Evolutionary conservation across 2,329 filamentous ascomycete genomes (phyloP).

Genomic region (Ceratocystis lukuohia): DNA sequence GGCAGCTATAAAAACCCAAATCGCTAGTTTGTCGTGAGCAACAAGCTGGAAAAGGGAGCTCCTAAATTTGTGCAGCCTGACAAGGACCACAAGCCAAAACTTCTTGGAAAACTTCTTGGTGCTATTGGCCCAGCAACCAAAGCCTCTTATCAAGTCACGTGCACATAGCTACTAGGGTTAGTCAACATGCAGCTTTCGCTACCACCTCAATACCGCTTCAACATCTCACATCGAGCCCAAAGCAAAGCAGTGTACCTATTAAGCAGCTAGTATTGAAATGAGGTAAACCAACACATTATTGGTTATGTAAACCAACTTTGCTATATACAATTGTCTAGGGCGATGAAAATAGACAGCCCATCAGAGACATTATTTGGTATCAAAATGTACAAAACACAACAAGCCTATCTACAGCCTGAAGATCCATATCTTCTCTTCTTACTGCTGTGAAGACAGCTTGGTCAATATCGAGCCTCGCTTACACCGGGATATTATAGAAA

Average conservation of each 20-base stretch:
- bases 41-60: neutral
- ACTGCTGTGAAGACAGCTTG: too few species aligned
- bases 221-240: too few species aligned
- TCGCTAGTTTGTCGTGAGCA: neutral
- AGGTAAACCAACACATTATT: too few species aligned
- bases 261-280: neutral
- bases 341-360: neutral
- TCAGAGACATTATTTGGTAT: constrained; percentile 7
- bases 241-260: neutral
- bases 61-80: neutral
- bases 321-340: neutral
- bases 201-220: too few species aligned
- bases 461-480: too few species aligned
- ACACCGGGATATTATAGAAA: neutral
- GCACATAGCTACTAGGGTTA: neutral
- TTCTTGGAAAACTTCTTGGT: constrained; percentile 6
- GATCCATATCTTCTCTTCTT: too few species aligned
- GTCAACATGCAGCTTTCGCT: neutral
- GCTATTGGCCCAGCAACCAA: constrained; percentile 15
- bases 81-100: neutral
- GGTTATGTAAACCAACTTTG: neutral
- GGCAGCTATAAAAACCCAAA: neutral
- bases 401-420: too few species aligned
- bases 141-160: constrained; percentile 4
- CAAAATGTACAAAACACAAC: constrained; percentile 3